These are phyloP conservation scores for Mortierella sp. DNA, from an alignment of 371 early-diverging fungal species.

Conservation along the genomic window DNA sequence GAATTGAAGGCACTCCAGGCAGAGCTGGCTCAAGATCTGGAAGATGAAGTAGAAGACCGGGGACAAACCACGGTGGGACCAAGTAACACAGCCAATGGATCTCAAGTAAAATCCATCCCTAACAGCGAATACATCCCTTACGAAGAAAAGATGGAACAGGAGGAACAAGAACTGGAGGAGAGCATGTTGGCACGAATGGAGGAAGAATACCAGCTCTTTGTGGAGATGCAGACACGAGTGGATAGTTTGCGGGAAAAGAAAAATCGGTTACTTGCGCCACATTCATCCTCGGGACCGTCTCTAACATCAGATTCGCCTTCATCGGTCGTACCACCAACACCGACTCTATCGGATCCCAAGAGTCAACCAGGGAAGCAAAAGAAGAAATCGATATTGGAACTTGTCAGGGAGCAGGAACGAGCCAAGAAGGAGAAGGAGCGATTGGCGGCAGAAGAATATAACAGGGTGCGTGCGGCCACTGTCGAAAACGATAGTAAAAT, in stretches of 20 bases:
- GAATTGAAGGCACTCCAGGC: slow-evolving; percentile 48
- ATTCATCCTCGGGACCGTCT: not conserved
- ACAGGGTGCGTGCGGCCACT: slow-evolving; percentile 10
- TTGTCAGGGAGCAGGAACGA: slow-evolving; percentile 48
- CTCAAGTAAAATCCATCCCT: not conserved
- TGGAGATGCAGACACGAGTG: slow-evolving; percentile 48
- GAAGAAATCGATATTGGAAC: slow-evolving; percentile 48
- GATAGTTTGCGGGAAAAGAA: slow-evolving; percentile 46
- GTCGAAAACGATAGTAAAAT: slow-evolving; percentile 23
- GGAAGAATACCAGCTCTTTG: slow-evolving; percentile 44
- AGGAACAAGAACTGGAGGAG: slow-evolving; percentile 46
- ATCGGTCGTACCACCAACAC: not conserved
- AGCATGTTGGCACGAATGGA: slow-evolving; percentile 39
- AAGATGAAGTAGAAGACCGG: slow-evolving; percentile 19
- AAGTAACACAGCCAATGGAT: not conserved
- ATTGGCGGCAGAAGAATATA: slow-evolving; percentile 25
- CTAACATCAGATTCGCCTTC: slow-evolving; percentile 6
- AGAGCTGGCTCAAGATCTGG: slow-evolving; percentile 41
- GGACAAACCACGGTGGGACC: not conserved
- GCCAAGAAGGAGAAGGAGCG: slow-evolving; percentile 50
- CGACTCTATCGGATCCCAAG: not conserved
- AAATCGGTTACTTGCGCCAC: slow-evolving; percentile 10
- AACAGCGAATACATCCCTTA: slow-evolving; percentile 22
- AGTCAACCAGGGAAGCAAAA: slow-evolving; percentile 25
- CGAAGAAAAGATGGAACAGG: slow-evolving; percentile 42